A percentile compares a stretch with the other conserved stretches of the same genome.
These are phyloP conservation scores for Podila epicladia DNA, from an alignment of 192 early-diverging fungal genomes.

Conservation along the genomic window DNA sequence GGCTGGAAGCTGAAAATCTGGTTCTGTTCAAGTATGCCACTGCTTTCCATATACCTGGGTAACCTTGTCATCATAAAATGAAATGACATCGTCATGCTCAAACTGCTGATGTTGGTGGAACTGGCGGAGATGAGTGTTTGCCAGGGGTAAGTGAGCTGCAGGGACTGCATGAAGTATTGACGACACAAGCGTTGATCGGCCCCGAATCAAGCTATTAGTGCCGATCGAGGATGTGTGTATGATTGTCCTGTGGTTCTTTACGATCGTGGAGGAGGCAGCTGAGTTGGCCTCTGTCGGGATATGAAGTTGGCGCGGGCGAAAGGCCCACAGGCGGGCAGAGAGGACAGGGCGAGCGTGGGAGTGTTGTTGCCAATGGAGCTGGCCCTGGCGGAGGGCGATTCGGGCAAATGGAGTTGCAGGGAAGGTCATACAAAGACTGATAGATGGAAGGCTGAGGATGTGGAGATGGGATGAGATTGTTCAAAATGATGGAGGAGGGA, in stretches of 20 bases:
- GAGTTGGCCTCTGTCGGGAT: too few species aligned
- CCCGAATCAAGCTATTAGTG: not conserved
- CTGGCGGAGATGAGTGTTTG: not conserved
- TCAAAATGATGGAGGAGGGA: not conserved
- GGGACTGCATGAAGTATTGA: not conserved
- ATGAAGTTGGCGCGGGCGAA: not conserved
- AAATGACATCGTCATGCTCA: constrained; percentile 13
- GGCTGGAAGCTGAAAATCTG: not conserved
- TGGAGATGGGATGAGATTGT: not conserved
- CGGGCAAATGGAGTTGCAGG: not conserved
- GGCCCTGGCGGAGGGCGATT: constrained; percentile 3
- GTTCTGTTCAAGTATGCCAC: too few species aligned
- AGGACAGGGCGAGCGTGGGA: constrained; percentile 1
- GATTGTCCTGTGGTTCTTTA: too few species aligned
- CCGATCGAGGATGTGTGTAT: not conserved
- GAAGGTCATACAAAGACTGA: not conserved
- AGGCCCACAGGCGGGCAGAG: not conserved
- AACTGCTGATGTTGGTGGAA: not conserved
- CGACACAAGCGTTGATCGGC: not conserved
- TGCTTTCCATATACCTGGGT: constrained; percentile 10
- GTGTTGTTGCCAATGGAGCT: constrained; percentile 2
- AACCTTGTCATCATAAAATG: constrained; percentile 24
- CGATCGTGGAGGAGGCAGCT: too few species aligned
- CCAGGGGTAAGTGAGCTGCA: not conserved
- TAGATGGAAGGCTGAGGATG: not conserved